phyloP scores from a whole-genome alignment of 441 rosid genomes.

The Populus hybrid region DNA sequence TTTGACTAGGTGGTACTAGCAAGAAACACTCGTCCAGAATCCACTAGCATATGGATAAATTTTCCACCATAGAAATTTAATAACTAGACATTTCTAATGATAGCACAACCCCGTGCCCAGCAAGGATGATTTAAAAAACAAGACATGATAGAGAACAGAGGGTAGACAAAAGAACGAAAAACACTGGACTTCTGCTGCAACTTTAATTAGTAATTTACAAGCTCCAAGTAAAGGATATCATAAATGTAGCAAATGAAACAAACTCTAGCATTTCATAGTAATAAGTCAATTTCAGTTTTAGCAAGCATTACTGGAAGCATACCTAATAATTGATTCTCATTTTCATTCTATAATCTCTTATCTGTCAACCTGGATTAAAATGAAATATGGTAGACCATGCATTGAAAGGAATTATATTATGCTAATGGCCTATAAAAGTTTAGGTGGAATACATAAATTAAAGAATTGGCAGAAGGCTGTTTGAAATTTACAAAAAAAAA shows the following conservation, averaged over 20 bases:
- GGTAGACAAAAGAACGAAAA: background rate
- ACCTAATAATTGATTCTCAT: background rate
- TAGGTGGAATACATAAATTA: background rate
- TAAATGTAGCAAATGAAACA: background rate
- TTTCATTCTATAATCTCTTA: background rate
- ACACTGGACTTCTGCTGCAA: background rate
- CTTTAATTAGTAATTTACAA: background rate
- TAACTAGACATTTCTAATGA: background rate
- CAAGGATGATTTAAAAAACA: background rate
- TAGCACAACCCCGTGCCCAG: too few relatives aligned
- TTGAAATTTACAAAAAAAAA: background rate
- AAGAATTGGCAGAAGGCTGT: background rate
- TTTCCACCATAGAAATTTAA: background rate
- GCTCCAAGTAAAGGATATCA: background rate
- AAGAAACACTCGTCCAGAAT: background rate
- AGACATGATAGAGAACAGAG: background rate
- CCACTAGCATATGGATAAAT: background rate
- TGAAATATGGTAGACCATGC: background rate
- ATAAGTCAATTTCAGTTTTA: background rate
- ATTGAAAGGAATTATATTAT: background rate
- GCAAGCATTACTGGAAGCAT: conserved; percentile 1
- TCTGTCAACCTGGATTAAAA: background rate
- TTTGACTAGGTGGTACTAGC: background rate
- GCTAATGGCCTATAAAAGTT: conserved; percentile 1
- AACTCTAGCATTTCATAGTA: background rate